Conservation (phyloP, 495 filamentous ascomycete species). For the Thermochaetoides thermophila region DNA sequence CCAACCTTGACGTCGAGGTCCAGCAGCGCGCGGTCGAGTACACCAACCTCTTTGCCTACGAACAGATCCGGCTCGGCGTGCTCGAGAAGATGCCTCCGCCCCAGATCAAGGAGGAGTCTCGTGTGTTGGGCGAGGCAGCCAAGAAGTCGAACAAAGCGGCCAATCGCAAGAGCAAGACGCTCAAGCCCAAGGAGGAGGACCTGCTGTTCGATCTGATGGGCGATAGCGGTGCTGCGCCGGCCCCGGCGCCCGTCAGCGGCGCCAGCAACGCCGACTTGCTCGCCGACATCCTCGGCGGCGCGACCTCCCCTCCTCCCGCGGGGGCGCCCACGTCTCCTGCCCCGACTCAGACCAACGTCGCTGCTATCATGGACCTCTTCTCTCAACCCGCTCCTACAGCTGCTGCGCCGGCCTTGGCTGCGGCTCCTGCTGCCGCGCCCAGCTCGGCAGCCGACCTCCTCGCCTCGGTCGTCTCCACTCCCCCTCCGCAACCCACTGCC, state of each 20-base stretch:
- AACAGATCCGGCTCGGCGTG: slow-evolving; percentile 77
- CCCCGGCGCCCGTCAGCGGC: slow-evolving; percentile 45
- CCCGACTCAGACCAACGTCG: slow-evolving; percentile 42
- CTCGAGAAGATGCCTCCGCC: slow-evolving; percentile 95
- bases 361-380: slow-evolving; percentile 83
- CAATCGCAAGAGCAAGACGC: slow-evolving; percentile 59
- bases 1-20: slow-evolving; percentile 82
- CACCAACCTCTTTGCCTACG: slow-evolving; percentile 77
- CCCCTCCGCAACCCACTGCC: slow-evolving; percentile 29
- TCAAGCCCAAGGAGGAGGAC: slow-evolving; percentile 77
- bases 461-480: slow-evolving; percentile 24
- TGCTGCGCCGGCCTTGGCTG: slow-evolving; percentile 14
- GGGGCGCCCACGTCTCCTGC: slow-evolving; percentile 39
- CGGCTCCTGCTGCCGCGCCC: slow-evolving; percentile 26
- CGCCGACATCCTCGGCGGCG: slow-evolving; percentile 69
- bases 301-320: slow-evolving; percentile 33
- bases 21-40: slow-evolving; percentile 95
- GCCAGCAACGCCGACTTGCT: slow-evolving; percentile 68
- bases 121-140: slow-evolving; percentile 72
- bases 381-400: slow-evolving; percentile 21
- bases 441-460: slow-evolving; percentile 26
- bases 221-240: slow-evolving; percentile 42
- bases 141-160: slow-evolving; percentile 67
- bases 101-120: slow-evolving; percentile 85
- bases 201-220: slow-evolving; percentile 87